A percentile compares a stretch with the other conserved stretches of the same genome.
Conservation (phyloP, 371 early-diverging fungal species). For the Mortierella polycephala region DNA sequence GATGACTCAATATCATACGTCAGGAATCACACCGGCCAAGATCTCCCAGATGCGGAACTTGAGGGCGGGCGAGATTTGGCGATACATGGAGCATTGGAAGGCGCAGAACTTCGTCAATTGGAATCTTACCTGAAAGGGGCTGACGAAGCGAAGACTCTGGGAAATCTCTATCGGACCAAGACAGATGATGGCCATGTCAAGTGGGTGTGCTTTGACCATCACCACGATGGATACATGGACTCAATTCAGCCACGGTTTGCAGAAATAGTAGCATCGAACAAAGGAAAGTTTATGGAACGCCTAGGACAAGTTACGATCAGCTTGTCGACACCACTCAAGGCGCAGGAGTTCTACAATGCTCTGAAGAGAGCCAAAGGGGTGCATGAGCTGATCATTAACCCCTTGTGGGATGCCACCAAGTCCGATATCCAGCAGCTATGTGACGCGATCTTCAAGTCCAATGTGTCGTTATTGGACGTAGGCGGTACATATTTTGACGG, state of each 20-base stretch:
- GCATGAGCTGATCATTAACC: background rate
- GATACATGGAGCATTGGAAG: background rate
- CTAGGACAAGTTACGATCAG: background rate
- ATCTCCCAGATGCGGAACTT: background rate
- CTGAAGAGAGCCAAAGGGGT: background rate
- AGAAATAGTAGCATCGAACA: background rate
- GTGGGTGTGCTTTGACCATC: constrained; percentile 23
- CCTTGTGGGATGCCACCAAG: constrained; percentile 3
- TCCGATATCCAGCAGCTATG: background rate
- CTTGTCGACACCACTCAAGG: background rate
- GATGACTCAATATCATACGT: constrained; percentile 6
- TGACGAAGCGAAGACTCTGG: constrained; percentile 1
- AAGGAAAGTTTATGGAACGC: background rate
- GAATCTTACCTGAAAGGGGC: background rate
- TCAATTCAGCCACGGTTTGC: background rate
- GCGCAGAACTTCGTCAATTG: constrained; percentile 10
- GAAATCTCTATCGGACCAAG: constrained; percentile 10
- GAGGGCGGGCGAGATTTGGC: too few species aligned
- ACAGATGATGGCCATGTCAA: constrained; percentile 11
- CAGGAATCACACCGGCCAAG: background rate
- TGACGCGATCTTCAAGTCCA: constrained; percentile 1
- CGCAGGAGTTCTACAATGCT: background rate
- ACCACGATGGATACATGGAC: background rate
- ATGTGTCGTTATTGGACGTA: background rate
- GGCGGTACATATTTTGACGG: background rate